Evolutionary conservation across 371 early-diverging fungal genomes (phyloP).

Genomic region (Apophysomyces sp.): DNA sequence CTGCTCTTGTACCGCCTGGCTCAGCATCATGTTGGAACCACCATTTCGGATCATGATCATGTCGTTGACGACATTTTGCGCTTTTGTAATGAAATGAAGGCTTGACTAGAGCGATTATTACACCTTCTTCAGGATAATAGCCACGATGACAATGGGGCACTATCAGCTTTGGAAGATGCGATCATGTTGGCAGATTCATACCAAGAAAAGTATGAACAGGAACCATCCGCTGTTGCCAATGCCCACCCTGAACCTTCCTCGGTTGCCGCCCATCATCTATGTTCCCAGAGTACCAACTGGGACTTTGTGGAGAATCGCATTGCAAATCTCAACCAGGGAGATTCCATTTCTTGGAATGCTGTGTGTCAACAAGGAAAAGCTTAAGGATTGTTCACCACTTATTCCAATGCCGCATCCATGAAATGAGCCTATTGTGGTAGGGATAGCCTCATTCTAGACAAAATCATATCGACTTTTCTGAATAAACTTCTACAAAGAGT

Average conservation of each 20-base stretch:
- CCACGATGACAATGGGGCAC: neutral
- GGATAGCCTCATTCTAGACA: no score
- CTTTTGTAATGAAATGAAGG: neutral
- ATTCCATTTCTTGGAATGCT: no score
- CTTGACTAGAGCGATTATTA: neutral
- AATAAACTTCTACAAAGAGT: no score
- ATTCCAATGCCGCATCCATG: no score
- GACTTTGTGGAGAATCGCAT: no score
- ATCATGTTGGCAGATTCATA: neutral
- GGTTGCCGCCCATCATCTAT: no score
- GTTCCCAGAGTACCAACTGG: no score
- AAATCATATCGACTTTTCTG: no score
- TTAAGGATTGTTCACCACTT: no score
- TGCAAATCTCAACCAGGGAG: no score
- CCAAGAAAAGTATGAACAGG: constrained; percentile 4
- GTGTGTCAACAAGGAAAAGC: no score
- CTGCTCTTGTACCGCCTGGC: constrained; percentile 5
- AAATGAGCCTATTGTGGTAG: no score
- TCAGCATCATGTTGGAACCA: constrained; percentile 5
- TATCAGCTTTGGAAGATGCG: constrained; percentile 1
- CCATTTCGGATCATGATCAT: constrained; percentile 3
- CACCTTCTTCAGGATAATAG: neutral
- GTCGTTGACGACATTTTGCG: neutral
- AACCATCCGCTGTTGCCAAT: neutral
- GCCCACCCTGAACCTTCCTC: constrained; percentile 1